Conservation (phyloP, 1,284 basidiomycete species). For the Tylopilus sp. region DNA sequence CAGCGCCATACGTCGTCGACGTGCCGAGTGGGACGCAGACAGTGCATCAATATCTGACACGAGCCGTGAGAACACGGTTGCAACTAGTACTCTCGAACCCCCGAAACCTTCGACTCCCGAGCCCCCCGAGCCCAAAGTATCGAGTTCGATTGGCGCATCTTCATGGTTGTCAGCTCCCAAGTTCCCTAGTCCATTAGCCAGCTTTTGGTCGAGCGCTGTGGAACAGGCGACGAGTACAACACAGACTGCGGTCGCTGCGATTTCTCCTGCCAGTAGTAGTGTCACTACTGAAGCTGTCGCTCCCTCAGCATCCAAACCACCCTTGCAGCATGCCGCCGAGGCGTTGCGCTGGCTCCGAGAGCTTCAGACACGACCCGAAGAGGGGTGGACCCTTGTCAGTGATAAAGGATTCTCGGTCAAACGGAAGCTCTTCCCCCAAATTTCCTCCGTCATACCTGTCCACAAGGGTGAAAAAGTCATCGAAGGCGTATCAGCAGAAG, state of each 20-base stretch:
- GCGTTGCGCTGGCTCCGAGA: constrained; percentile 75
- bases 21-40: constrained; percentile 60
- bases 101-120: constrained; percentile 22
- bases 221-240: constrained; percentile 68
- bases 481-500: constrained; percentile 91
- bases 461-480: constrained; percentile 90
- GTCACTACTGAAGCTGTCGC: constrained; percentile 37
- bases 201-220: constrained; percentile 69
- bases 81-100: constrained; percentile 30
- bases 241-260: constrained; percentile 66
- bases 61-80: constrained; percentile 6
- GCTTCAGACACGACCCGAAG: constrained; percentile 60
- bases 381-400: constrained; percentile 76
- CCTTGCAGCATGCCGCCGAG: constrained; percentile 74
- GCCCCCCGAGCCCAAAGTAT: constrained; percentile 15
- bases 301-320: constrained; percentile 54
- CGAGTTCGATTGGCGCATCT: constrained; percentile 7
- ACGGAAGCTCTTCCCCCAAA: constrained; percentile 67
- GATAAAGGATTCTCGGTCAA: constrained; percentile 81
- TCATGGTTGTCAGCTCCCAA: constrained; percentile 53
- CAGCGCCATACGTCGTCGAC: constrained; percentile 61
- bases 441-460: constrained; percentile 80
- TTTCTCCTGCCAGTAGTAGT: constrained; percentile 47
- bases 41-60: constrained; percentile 18
- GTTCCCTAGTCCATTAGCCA: constrained; percentile 64